Evolutionary conservation across 73 alveolate species (phyloP), one percentile per base, ranked within the genome.

Genomic region (Uronychia binucleata): DNA sequence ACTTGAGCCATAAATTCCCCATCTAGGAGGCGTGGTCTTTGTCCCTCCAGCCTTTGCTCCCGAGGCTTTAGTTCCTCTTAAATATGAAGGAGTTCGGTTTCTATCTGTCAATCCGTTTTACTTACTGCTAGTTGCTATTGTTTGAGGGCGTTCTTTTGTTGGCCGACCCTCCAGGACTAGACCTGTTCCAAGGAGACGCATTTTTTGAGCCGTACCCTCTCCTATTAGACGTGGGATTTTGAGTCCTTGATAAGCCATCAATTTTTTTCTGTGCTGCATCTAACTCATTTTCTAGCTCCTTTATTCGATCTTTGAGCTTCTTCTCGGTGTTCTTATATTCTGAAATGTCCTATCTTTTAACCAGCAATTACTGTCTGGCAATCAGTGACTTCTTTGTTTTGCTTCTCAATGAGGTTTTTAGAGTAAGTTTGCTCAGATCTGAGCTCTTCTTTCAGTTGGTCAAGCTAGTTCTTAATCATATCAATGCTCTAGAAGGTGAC

Each of bases 251-350:
- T 46, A 46, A 19, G n/a, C 67, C 67, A 46, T 86, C 92, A 58
- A 86, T 79, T 33, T 82, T 78, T 59, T 79, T 86, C 19, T 78
- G 34, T 0, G 92, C 82, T 1, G 27, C n/a, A 28, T 79, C 92
- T n/a, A 86, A 33, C 57, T 86, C 92, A 59, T 59, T 82, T 74
- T 86, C 78, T 79, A 86, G 33, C 79, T 86, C 92, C 77, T 86
- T 79, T 33, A 34, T 28, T 59, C 92, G 79, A 8, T 74, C 1
- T 80, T 57, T 78, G 28, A 86, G 84, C 32, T 86, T 86, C 28
- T 32, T 59, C 33, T 86, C 92, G 28, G 35, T 80, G 33, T 78
- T 85, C 29, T 57, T 86, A 28, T 86, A 60, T 1, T 58, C 84
- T 27, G 58, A 83, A 27, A 86, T 26, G 26, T 86, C 92, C 74